Evolutionary conservation across 345 rosid species (phyloP), one percentile per base, ranked within the genome.

Genomic region (Boechera divaricarpa): DNA sequence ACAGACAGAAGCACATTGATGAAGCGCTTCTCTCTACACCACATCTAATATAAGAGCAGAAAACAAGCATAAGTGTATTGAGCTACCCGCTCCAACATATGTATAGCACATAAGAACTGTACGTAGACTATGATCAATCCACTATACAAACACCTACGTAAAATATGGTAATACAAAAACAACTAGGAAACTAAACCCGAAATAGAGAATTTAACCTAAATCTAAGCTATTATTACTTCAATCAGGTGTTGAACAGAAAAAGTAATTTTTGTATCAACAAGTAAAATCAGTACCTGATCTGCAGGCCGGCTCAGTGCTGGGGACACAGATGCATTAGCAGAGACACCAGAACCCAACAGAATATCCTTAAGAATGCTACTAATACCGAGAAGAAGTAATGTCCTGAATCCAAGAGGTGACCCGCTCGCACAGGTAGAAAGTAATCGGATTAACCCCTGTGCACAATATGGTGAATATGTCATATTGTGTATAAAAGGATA

Each of bases 341-440:
- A 86, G 77, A 83, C 89, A 68, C 98, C 93, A 69, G 98, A 88
- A 69, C 97, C 99, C 51, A 88, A 84, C 44, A 96, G 84, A 59
- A 93, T 93, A 72, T 96, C 99, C 79, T 86, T 91, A 32, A 96
- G 97, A 72, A 89, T 91, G 80, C 97, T 88, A 82, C 98, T 96
- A 70, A 91, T 87, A 52, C 98, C 99, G 38, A 96, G 97, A 53
- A 90, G 95, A 74, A 96, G 98, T 49, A 93, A 67, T 44, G 98
- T 96, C 89, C 91, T 91, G 67, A 89, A 91, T 75, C 98, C 94
- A 64, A 96, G 82, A 67, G 90, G 98, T 42, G 99, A 96, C 31
- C 98, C 98, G 54, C 98, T 96, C 55, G 99, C 98, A 83, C 94
- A 96, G n/a, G 95, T 91, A 62, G 99, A 91, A 52, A 96, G 91